Conservation (phyloP, 805 yeast species). For the Saturnispora zaruensis region DNA sequence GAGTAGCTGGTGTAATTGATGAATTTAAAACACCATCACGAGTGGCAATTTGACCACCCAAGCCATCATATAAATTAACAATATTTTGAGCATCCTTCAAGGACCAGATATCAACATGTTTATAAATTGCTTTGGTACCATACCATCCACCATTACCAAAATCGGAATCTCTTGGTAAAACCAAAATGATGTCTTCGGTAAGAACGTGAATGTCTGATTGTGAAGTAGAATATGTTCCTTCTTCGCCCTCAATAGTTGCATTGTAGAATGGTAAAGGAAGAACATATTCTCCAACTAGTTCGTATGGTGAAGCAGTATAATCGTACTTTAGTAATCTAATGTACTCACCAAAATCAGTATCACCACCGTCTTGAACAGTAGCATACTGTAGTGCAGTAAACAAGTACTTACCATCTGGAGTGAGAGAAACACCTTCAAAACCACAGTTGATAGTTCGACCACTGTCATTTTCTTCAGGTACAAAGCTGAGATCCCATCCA, state of each 20-base stretch:
- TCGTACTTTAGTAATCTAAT: conserved; percentile 25
- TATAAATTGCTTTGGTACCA: conserved; percentile 20
- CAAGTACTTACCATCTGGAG: conserved; percentile 26
- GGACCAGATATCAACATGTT: conserved; percentile 26
- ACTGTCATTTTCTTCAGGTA: conserved; percentile 20
- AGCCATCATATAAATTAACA: conserved; percentile 23
- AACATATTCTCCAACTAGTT: conserved; percentile 24
- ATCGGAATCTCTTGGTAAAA: conserved; percentile 26
- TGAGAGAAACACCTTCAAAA: conserved; percentile 26
- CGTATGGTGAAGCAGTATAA: conserved; percentile 15
- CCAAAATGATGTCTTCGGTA: conserved; percentile 23
- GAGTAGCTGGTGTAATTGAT: conserved; percentile 21
- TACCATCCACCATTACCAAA: conserved; percentile 21
- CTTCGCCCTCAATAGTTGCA: conserved; percentile 11
- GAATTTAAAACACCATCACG: conserved; percentile 19
- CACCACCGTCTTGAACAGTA: conserved; percentile 28
- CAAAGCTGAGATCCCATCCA: conserved; percentile 18
- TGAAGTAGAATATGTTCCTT: conserved; percentile 24
- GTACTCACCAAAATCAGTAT: conserved; percentile 16
- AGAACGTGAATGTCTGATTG: conserved; percentile 26
- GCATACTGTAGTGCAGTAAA: conserved; percentile 25
- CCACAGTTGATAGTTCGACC: conserved; percentile 28
- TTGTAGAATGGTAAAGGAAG: conserved; percentile 23
- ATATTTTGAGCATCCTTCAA: conserved; percentile 25
- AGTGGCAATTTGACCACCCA: conserved; percentile 19